Conservation (phyloP, 2,329 filamentous ascomycete genomes). For the Diaporthe velutina region DNA sequence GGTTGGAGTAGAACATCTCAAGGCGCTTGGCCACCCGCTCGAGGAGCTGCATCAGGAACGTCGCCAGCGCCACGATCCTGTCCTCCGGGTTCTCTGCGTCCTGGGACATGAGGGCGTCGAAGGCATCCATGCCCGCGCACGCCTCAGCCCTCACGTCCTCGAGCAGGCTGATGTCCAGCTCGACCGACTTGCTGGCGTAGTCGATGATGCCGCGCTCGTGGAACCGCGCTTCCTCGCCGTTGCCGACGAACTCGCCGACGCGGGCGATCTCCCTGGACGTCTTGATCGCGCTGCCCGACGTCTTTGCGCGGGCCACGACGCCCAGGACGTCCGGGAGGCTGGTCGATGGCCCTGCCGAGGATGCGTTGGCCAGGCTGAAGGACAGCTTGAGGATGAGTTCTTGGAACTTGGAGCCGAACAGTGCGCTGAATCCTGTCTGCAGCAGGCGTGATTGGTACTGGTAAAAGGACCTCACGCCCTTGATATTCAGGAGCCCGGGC, state of each 20-base stretch:
- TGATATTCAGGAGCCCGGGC: conserved; percentile 58
- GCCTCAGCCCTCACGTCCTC: conserved; percentile 66
- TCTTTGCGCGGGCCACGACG: conserved; percentile 57
- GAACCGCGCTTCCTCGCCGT: conserved; percentile 60
- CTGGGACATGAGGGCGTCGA: conserved; percentile 57
- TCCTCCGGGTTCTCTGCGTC: conserved; percentile 54
- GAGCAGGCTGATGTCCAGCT: conserved; percentile 65
- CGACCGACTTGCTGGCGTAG: conserved; percentile 62
- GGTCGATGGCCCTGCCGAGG: conserved; percentile 48
- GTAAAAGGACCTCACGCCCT: conserved; percentile 65
- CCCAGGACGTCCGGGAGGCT: conserved; percentile 60
- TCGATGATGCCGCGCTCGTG: conserved; percentile 65
- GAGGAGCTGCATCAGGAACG: conserved; percentile 64
- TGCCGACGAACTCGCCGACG: conserved; percentile 62
- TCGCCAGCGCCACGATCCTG: conserved; percentile 55
- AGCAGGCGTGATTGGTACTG: conserved; percentile 65
- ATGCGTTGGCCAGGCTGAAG: conserved; percentile 60
- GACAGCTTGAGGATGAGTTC: conserved; percentile 66
- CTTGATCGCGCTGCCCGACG: conserved; percentile 58
- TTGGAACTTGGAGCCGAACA: conserved; percentile 65
- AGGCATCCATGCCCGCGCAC: conserved; percentile 68
- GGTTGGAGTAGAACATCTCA: conserved; percentile 64
- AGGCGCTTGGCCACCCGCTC: conserved; percentile 66
- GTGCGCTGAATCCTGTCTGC: conserved; percentile 62
- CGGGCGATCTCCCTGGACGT: conserved; percentile 63